Percentiles rank a stretch among this genome's conserved stretches.
These are phyloP conservation scores for Moricandia arvensis DNA, from an alignment of 345 rosid genomes.

Conservation along the genomic window DNA sequence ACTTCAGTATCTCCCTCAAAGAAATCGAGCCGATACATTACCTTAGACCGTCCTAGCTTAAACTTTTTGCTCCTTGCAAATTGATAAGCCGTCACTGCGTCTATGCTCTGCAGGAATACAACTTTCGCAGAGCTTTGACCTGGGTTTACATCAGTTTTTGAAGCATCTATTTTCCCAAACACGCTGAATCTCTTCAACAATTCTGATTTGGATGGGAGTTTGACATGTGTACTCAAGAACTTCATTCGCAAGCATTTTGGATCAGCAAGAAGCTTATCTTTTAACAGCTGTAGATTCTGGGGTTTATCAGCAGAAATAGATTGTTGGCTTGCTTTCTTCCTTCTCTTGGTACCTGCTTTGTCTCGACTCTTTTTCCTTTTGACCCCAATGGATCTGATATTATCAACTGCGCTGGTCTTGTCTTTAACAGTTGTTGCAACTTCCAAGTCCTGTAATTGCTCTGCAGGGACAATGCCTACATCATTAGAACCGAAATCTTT, in stretches of 20 bases:
- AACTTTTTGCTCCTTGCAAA: slow-evolving; percentile 38
- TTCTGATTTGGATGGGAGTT: slow-evolving; percentile 32
- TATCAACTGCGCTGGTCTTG: slow-evolving; percentile 1
- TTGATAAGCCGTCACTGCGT: slow-evolving; percentile 37
- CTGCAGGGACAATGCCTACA: slow-evolving; percentile 8
- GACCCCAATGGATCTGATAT: slow-evolving; percentile 19
- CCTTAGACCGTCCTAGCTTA: slow-evolving; percentile 23
- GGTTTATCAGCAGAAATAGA: slow-evolving; percentile 12
- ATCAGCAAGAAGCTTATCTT: slow-evolving; percentile 19
- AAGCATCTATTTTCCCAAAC: slow-evolving; percentile 36
- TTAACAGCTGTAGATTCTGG: slow-evolving; percentile 15
- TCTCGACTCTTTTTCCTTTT: slow-evolving; percentile 26
- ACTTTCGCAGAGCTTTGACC: slow-evolving; percentile 22
- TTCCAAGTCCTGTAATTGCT: slow-evolving; percentile 14
- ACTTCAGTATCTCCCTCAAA: slow-evolving; percentile 16
- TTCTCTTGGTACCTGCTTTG: slow-evolving; percentile 25
- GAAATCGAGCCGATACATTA: slow-evolving; percentile 15
- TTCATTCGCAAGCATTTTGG: slow-evolving; percentile 39
- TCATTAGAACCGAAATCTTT: not conserved
- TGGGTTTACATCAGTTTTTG: slow-evolving; percentile 26
- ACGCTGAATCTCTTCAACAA: slow-evolving; percentile 36
- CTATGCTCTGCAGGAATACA: slow-evolving; percentile 34
- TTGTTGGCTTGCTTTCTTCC: slow-evolving; percentile 18
- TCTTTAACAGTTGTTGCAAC: slow-evolving; percentile 12
- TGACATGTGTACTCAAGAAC: slow-evolving; percentile 19